Base-by-base conservation (phyloP, 2,329 filamentous ascomycete genomes). In the Colletotrichum salicis region DNA sequence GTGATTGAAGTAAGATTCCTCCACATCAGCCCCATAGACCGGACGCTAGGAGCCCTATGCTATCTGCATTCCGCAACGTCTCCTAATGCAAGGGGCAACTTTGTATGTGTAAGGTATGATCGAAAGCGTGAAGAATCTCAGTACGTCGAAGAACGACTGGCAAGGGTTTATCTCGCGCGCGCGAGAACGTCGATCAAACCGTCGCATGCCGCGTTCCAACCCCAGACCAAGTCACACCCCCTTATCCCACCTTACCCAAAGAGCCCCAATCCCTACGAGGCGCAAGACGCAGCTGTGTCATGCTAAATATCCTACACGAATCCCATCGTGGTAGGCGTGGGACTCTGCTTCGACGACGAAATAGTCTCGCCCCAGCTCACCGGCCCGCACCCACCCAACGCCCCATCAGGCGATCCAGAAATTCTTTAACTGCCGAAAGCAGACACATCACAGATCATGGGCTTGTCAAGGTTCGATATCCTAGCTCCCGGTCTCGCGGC, bases 121-220 rank as follows among this genome's bases (percentile, higher is more conserved):
- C 6, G 19, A 13, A 22, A 22, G 12, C n/a, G 33, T 4, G 24
- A 27, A 27, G 56, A 15, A 56, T 29, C 5, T 48, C 27, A 29
- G 29, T 24, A 58, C 57, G 24, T n/a, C 10, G 37, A 57, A 62
- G 22, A 27, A 55, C 35, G 24, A 22, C 33, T 19, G 27, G 22
- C 64, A 67, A 57, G 35, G 64, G 62, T 37, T 29, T 61, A 41
- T 62, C 58, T 57, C 51, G 51, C 57, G 33, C 35, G 62, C 33
- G 41, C 41, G 22, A 27, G 29, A 62, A 51, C 52, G 69, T 10
- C 41, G 64, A 71, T 71, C 69, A 68, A 71, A 71, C 64, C 54
- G 55, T 37, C 10, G 12, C 29, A 19, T 52, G 4, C 54, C 29
- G 24, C 51, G 56, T 61, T 59, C 63, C 24, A 31, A 35, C 35